Conservation (phyloP, 2,329 filamentous ascomycete genomes). For the Davidsoniella neocaledoniae region DNA sequence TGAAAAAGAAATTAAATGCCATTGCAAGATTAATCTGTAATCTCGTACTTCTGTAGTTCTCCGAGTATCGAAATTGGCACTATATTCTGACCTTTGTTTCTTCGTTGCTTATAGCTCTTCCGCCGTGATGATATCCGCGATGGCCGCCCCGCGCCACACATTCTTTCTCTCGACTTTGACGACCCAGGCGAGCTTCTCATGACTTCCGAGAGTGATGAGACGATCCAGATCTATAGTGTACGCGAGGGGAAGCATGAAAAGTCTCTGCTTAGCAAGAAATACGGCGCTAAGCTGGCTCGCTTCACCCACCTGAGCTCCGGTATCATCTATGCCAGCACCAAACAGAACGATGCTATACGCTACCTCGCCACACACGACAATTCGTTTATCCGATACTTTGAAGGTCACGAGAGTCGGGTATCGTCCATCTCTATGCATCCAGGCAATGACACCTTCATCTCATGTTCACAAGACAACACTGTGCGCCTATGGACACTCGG, state of each 20-base stretch:
- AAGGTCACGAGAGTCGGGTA: constrained; percentile 71
- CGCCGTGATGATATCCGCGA: constrained; percentile 39
- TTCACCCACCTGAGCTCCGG: constrained; percentile 87
- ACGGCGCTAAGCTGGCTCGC: constrained; percentile 81
- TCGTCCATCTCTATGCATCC: constrained; percentile 75
- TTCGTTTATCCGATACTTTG: constrained; percentile 89
- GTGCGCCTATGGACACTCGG: constrained; percentile 80
- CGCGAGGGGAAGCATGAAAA: constrained; percentile 82
- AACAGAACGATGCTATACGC: constrained; percentile 74
- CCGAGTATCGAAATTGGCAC: neutral
- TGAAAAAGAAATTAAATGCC: neutral
- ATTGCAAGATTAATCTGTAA: neutral
- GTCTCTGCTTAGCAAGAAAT: constrained; percentile 85
- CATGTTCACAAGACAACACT: constrained; percentile 78
- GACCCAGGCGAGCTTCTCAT: constrained; percentile 87
- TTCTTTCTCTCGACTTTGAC: constrained; percentile 91
- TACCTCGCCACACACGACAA: constrained; percentile 91
- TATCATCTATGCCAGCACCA: constrained; percentile 91
- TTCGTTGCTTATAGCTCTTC: constrained; percentile 31
- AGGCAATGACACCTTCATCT: constrained; percentile 78
- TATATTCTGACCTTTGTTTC: neutral
- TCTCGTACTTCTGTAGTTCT: neutral
- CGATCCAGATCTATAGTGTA: constrained; percentile 87
- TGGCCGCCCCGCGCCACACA: constrained; percentile 37
- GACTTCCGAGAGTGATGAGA: constrained; percentile 83